phyloP scores from a whole-genome alignment of 2,329 filamentous ascomycete genomes.

The Metarhizium sp. region DNA sequence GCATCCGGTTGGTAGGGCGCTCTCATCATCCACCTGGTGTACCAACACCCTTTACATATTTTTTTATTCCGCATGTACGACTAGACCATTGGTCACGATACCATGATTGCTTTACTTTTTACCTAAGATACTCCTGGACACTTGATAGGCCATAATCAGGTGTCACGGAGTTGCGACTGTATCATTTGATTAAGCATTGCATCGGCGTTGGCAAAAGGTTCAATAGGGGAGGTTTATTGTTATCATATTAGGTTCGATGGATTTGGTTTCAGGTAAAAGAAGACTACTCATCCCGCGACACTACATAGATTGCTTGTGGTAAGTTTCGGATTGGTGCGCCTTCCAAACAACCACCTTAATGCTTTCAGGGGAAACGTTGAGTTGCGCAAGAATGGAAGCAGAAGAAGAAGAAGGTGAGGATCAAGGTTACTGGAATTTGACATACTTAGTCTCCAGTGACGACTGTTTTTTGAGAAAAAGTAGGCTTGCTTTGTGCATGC shows the following conservation, averaged over 20 bases:
- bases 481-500: neutral
- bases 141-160: slow-evolving; percentile 17
- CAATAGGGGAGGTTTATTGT: slow-evolving; percentile 18
- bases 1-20: slow-evolving; percentile 8
- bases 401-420: neutral
- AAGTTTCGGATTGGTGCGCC: slow-evolving; percentile 7
- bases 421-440: slow-evolving; percentile 1
- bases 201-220: slow-evolving; percentile 42
- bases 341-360: slow-evolving; percentile 18
- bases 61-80: slow-evolving; percentile 26
- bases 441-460: neutral
- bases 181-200: slow-evolving; percentile 42
- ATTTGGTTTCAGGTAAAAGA: slow-evolving; percentile 23
- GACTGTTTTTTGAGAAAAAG: neutral
- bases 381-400: slow-evolving; percentile 9
- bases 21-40: slow-evolving; percentile 4
- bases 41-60: slow-evolving; percentile 11
- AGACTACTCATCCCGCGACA: slow-evolving; percentile 29
- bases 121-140: neutral
- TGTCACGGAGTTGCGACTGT: slow-evolving; percentile 20
- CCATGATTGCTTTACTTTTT: slow-evolving; percentile 30
- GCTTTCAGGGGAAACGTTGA: slow-evolving; percentile 16
- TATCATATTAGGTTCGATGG: slow-evolving; percentile 15
- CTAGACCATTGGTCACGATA: slow-evolving; percentile 36
- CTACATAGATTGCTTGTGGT: slow-evolving; percentile 30